These are phyloP conservation scores for Blastobotrys attinorum DNA, from an alignment of 805 yeast species.

Conservation along the genomic window DNA sequence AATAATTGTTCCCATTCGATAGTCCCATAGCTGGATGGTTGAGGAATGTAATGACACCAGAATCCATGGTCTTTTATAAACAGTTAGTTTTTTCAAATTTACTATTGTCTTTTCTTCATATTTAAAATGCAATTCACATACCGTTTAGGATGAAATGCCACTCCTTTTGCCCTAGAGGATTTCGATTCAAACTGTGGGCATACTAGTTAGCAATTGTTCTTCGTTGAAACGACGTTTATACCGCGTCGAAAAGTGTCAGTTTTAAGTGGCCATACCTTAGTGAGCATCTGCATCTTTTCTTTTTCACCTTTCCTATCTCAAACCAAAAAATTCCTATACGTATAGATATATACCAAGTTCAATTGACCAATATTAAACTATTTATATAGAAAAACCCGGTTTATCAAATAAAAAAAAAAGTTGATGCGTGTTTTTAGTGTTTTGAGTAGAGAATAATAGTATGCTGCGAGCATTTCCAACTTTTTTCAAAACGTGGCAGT, in stretches of 20 bases:
- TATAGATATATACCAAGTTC: too few relatives aligned
- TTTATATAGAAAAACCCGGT: too few relatives aligned
- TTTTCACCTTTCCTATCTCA: background rate
- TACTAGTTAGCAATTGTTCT: slow-evolving; percentile 2
- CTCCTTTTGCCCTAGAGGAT: slow-evolving; percentile 95
- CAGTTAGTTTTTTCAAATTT: too few relatives aligned
- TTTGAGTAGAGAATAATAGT: too few relatives aligned
- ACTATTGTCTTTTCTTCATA: background rate
- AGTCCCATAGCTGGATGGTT: slow-evolving; percentile 99
- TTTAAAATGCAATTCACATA: slow-evolving; percentile 18
- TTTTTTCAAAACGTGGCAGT: too few relatives aligned
- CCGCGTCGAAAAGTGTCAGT: too few relatives aligned
- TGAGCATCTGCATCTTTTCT: slow-evolving; percentile 67
- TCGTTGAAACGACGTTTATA: background rate
- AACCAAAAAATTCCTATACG: too few relatives aligned
- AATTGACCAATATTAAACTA: too few relatives aligned
- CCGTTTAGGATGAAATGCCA: slow-evolving; percentile 91
- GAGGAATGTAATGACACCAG: slow-evolving; percentile 91
- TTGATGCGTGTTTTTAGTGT: too few relatives aligned
- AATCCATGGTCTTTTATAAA: slow-evolving; percentile 83
- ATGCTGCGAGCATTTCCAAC: too few relatives aligned
- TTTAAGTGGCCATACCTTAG: slow-evolving; percentile 56
- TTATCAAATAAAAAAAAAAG: too few relatives aligned
- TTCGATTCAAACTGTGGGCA: slow-evolving; percentile 93
- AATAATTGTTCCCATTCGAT: slow-evolving; percentile 96